phyloP scores from a whole-genome alignment of 2,329 filamentous ascomycete genomes.

The Penicillium sp. region DNA sequence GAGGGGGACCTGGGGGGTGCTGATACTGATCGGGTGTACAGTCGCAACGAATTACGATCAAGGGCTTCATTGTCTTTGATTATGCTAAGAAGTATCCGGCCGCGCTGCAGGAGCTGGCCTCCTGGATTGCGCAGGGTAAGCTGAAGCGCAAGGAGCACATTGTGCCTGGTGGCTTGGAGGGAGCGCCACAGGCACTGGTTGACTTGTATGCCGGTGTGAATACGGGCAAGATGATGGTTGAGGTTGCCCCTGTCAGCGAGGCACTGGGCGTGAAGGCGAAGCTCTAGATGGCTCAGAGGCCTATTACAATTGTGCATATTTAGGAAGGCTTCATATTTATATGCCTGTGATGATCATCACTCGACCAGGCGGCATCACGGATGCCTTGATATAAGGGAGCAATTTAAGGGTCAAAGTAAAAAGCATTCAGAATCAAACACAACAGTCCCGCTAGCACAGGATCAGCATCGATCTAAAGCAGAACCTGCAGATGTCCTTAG shows the following conservation, averaged over 20 bases:
- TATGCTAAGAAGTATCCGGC: slow-evolving; percentile 56
- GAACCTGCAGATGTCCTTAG: too few relatives aligned
- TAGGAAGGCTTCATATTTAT: too few relatives aligned
- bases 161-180: slow-evolving; percentile 63
- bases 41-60: slow-evolving; percentile 51
- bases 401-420: too few relatives aligned
- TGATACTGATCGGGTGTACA: slow-evolving; percentile 20
- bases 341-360: too few relatives aligned
- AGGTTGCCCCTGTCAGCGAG: slow-evolving; percentile 40
- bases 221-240: slow-evolving; percentile 61
- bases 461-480: too few relatives aligned
- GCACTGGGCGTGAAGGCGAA: slow-evolving; percentile 40
- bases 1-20: background rate
- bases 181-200: slow-evolving; percentile 61
- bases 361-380: too few relatives aligned
- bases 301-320: background rate
- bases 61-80: slow-evolving; percentile 73
- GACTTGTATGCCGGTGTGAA: slow-evolving; percentile 67
- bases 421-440: too few relatives aligned
- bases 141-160: slow-evolving; percentile 70
- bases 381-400: too few relatives aligned
- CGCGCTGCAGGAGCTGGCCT: slow-evolving; percentile 60
- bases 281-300: slow-evolving; percentile 30
- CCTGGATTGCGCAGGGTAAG: slow-evolving; percentile 70
- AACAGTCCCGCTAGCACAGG: too few relatives aligned